phyloP scores from a whole-genome alignment of 2,329 filamentous ascomycete genomes.

The Trichoderma arundinaceum region DNA sequence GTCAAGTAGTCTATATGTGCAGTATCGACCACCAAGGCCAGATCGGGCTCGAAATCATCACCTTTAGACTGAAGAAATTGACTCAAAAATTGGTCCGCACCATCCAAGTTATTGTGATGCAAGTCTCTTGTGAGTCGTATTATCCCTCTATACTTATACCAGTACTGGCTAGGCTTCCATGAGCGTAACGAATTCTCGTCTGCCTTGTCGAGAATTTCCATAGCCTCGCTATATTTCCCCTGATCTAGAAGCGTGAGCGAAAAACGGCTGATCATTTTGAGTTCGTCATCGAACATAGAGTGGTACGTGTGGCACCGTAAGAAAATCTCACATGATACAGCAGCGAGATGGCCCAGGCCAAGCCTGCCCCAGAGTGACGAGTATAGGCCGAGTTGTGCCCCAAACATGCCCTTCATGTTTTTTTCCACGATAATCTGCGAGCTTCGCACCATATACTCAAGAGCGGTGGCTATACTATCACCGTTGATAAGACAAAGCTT shows the following conservation, averaged over 20 bases:
- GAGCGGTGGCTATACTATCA: slow-evolving; percentile 64
- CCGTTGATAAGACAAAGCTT: slow-evolving; percentile 78
- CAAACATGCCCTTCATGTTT: slow-evolving; percentile 73
- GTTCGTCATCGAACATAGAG: slow-evolving; percentile 72
- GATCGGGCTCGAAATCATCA: slow-evolving; percentile 59
- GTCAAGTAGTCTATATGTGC: slow-evolving; percentile 59
- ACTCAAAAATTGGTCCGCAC: slow-evolving; percentile 56
- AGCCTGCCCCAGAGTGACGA: slow-evolving; percentile 78
- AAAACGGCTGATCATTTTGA: slow-evolving; percentile 75
- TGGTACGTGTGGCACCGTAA: slow-evolving; percentile 70
- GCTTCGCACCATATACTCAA: slow-evolving; percentile 82
- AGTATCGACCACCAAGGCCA: slow-evolving; percentile 57
- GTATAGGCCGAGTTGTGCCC: slow-evolving; percentile 73
- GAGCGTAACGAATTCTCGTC: slow-evolving; percentile 68
- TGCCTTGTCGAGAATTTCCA: slow-evolving; percentile 50
- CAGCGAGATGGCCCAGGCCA: slow-evolving; percentile 63
- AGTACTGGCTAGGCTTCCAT: slow-evolving; percentile 78
- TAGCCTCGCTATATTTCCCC: slow-evolving; percentile 74
- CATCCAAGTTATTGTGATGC: slow-evolving; percentile 59
- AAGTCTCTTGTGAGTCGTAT: slow-evolving; percentile 69
- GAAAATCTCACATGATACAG: slow-evolving; percentile 73
- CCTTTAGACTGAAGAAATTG: slow-evolving; percentile 59
- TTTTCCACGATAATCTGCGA: slow-evolving; percentile 82
- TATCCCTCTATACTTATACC: slow-evolving; percentile 69
- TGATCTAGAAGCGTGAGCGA: slow-evolving; percentile 65